Evolutionary conservation across 2,329 filamentous ascomycete species (phyloP), one percentile per base, ranked within the genome.

Genomic region (Blastomyces silverae): DNA sequence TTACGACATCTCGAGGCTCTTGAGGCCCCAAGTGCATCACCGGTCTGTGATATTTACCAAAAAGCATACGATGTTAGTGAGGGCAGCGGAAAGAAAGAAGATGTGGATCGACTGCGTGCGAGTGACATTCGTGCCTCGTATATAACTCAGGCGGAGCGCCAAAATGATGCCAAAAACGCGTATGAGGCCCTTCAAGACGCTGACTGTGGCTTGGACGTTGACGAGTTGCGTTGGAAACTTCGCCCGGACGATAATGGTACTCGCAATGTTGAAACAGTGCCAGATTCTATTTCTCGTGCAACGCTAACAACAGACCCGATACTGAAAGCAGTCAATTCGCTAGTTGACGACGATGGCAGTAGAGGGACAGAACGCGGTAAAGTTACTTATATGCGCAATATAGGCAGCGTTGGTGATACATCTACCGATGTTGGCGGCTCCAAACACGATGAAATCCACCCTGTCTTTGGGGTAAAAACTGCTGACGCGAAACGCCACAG

Each of bases 51-150:
- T 28, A 13, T 42, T 44, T 42, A 58, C n/a, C 42, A 48, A 37
- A 46, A 50, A 20, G 22, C 25, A 3, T 61, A 31, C 2, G 15
- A n/a, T 34, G 25, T n/a, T 17, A 20, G 22, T 11, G 44, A 48
- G 13, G 25, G 13, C 15, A 50, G 22, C 22, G 42, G 7, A 61
- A 3, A 22, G 10, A 13, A 65, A n/a, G 71, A 74, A 48, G 72
- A 75, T 62, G 64, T 78, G 37, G 72, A 76, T 46, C 64, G 71
- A n/a, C 67, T 78, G 52, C 69, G 71, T 50, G 73, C 75, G 2
- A 75, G 71, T 62, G 76, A 78, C 67, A 73, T 78, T 25, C 72
- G 76, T 58, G 72, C 73, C 15, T 67, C 70, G 28, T 76, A 73
- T 63, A 68, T 69, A 58, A 44, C 68, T 15, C 69, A 67, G 42